phyloP scores from a whole-genome alignment of 1,284 basidiomycete genomes.

The Trichosporon asahii region DNA sequence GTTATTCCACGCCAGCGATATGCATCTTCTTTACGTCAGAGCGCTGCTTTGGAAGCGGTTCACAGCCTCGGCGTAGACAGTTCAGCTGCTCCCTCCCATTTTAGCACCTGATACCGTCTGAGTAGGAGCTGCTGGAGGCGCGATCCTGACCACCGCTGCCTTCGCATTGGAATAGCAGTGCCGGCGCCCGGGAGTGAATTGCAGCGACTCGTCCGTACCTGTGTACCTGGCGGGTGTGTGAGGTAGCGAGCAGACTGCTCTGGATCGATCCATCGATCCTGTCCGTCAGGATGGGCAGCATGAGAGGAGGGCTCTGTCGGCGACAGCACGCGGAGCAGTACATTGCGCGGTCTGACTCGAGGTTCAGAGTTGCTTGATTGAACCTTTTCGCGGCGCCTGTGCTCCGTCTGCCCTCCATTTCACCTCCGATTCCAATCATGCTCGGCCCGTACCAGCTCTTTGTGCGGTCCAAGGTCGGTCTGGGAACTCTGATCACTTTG shows the following conservation, averaged over 20 bases:
- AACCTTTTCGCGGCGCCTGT: background rate
- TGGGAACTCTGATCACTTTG: background rate
- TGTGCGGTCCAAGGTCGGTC: background rate
- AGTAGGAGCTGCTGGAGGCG: too few species aligned
- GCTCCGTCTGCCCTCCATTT: background rate
- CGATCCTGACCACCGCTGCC: background rate
- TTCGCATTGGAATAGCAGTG: background rate
- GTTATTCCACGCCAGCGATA: constrained; percentile 1
- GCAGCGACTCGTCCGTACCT: background rate
- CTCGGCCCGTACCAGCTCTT: background rate
- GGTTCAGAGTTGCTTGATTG: background rate
- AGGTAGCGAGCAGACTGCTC: background rate
- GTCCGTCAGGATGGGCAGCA: background rate
- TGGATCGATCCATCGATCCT: background rate
- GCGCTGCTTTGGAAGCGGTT: background rate
- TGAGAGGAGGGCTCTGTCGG: background rate
- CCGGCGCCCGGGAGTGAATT: background rate
- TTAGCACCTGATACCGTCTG: too few species aligned
- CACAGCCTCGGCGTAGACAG: background rate
- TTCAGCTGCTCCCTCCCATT: too few species aligned
- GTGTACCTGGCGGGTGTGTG: background rate
- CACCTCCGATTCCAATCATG: background rate
- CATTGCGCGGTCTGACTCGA: background rate
- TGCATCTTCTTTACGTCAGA: constrained; percentile 5
- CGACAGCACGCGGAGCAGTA: background rate